Base-by-base conservation (phyloP, 2,329 filamentous ascomycete species). In the Grosmannia penicillata region DNA sequence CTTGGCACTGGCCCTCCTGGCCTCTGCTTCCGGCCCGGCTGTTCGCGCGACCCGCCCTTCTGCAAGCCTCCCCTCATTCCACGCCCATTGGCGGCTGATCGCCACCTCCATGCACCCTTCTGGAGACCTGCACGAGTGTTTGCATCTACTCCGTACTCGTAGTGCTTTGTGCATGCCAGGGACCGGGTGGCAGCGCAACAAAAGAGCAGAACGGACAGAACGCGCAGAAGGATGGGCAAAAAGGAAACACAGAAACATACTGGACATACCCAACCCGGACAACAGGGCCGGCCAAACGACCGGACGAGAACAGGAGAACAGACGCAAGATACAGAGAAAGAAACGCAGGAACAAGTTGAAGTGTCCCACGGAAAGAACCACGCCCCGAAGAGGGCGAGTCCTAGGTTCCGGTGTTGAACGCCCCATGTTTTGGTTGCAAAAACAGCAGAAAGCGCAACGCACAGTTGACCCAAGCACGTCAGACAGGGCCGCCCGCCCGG, bases 371-470 rank as follows among this genome's bases (percentile, higher is more conserved):
- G 39, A 38, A 58, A 70, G 63, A 72, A 61, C 65, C 65, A 58
- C 19, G 26, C 31, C 26, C 26, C 36, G 59, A 63, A 65, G 34
- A 43, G 34, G 66, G 65, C 67, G 68, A 68, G 34, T 36, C 35
- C 70, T 73, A 77, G 73, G 72, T 73, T 74, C 73, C 72, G 60
- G 65, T 72, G 77, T 83, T 82, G 78, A 82, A 78, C 74, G 72
- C 72, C 77, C 63, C 63, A 70, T 77, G 75, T 81, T 82, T 83
- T 82, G 72, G 78, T 84, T 83, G 76, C 68, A 79, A 82, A 83
- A 83, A 80, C 75, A 78, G 69, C 71, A 48, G 73, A 79, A 70
- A 74, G 72, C 70, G 73, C 69, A 75, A 75, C 72, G 62, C 66
- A 65, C 64, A 69, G 66, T 69, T 42, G 70, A 78, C 70, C 70